Base-by-base conservation (phyloP, 1,284 basidiomycete species). In the Melanopsichium pennsylvanicum region DNA sequence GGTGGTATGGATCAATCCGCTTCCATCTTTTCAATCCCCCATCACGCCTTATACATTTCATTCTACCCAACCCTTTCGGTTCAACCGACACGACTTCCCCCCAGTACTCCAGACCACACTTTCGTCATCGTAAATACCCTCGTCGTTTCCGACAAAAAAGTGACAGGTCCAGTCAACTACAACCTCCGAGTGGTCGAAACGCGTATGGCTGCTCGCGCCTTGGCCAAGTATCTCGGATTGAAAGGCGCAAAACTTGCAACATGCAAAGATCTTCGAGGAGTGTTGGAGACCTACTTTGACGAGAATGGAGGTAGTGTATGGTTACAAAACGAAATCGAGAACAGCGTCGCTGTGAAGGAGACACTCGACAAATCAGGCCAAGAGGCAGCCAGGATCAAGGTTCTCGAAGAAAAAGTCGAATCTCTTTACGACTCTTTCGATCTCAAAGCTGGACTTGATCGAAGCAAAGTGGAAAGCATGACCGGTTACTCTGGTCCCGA, bases 1-100 rank as follows among this genome's bases (percentile, higher is more conserved):
- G 79, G 79, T 16, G 79, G 78, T 15, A 81, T 81, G 79, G 79
- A 81, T 51, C 79, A 81, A 41, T 57, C 70, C 3, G 79, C 74
- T 0, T 74, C 70, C n/a, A 75, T 81, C 47, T 81, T 80, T 31
- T 55, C 70, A 26, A 67, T 72, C 31, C 70, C 72, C 9, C 49
- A 69, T 32, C 68, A 74, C 32, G 76, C 76, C 1, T 57, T 81
- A 10, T 78, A 68, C 50, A 76, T 81, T 27, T 72, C 73, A 10
- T 81, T 81, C 57, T 64, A 57, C 26, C 79, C 79, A 1, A 36
- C 44, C 15, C 63, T 81, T 8, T 23, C 36, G 1, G 64, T 71
- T 0, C 26, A 50, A 15, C 72, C 75, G 2, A 71, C 69, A 7
- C 42, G 31, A 3, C 38, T 80, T 5, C 79, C 79, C 0, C 29